These are phyloP conservation scores for Butyriboletus loyo DNA, from an alignment of 768 basidiomycete species.

Conservation along the genomic window DNA sequence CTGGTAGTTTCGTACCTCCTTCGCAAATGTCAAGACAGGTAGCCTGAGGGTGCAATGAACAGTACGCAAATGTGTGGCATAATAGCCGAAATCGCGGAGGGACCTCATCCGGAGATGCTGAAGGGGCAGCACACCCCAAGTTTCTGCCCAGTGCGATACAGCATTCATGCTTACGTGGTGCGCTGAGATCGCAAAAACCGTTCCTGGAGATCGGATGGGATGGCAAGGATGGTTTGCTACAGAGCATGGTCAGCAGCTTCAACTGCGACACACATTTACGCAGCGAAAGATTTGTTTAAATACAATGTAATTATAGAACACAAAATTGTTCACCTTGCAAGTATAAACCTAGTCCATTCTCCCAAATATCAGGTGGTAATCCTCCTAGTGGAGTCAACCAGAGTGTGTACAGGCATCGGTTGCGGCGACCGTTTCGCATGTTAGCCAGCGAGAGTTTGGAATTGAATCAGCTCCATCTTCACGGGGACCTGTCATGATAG, in stretches of 20 bases:
- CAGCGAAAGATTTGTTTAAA: not conserved
- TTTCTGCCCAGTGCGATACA: too few relatives aligned
- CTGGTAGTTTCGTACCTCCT: too few relatives aligned
- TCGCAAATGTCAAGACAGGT: too few relatives aligned
- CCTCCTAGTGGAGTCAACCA: not conserved
- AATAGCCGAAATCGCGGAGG: not conserved
- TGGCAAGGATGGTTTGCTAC: not conserved
- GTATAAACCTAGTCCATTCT: not conserved
- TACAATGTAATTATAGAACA: too few relatives aligned
- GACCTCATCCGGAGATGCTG: too few relatives aligned
- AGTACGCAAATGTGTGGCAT: not conserved
- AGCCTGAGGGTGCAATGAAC: not conserved
- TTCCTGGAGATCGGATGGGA: not conserved
- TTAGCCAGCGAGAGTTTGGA: not conserved
- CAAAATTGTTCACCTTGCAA: too few relatives aligned
- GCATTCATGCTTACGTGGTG: too few relatives aligned
- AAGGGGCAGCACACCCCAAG: too few relatives aligned
- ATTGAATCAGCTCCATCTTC: not conserved
- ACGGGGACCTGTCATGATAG: not conserved
- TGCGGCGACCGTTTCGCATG: not conserved
- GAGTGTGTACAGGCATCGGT: not conserved
- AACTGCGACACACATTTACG: not conserved
- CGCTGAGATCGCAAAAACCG: not conserved
- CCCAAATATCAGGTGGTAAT: not conserved
- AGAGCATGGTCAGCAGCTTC: not conserved